Evolutionary conservation across 2,329 filamentous ascomycete genomes (phyloP).

Genomic region (Annulohypoxylon truncatum): DNA sequence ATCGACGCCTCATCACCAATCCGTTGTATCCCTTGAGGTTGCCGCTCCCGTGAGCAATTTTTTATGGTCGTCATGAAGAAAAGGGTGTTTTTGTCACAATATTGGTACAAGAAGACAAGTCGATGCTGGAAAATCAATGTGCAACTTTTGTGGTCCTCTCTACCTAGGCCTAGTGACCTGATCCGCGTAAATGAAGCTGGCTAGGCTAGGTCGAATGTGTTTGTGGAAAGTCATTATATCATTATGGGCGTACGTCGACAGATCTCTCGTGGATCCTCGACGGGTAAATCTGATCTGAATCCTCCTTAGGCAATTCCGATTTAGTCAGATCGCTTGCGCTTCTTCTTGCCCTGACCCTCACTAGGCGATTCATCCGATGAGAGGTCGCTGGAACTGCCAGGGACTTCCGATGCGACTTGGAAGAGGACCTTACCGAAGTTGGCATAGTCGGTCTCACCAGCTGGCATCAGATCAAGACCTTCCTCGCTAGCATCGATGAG

Average conservation of each 20-base stretch:
- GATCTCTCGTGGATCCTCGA: slow-evolving; percentile 49
- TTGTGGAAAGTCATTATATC: slow-evolving; percentile 57
- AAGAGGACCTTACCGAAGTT: slow-evolving; percentile 82
- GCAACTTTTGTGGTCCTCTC: slow-evolving; percentile 52
- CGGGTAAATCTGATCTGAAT: slow-evolving; percentile 42
- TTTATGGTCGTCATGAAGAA: slow-evolving; percentile 50
- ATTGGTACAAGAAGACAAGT: slow-evolving; percentile 60
- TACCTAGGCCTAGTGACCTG: slow-evolving; percentile 52
- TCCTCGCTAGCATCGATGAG: slow-evolving; percentile 78
- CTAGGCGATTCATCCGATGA: slow-evolving; percentile 64
- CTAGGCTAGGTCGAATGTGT: slow-evolving; percentile 46
- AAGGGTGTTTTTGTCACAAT: slow-evolving; percentile 50
- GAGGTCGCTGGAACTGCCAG: slow-evolving; percentile 71
- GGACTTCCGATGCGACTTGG: slow-evolving; percentile 79
- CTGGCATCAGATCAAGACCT: slow-evolving; percentile 56
- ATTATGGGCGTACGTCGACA: slow-evolving; percentile 52
- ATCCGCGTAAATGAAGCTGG: slow-evolving; percentile 46
- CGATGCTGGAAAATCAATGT: slow-evolving; percentile 53
- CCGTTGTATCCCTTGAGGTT: slow-evolving; percentile 41
- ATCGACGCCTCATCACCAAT: slow-evolving; percentile 47
- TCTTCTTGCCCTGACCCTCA: slow-evolving; percentile 71
- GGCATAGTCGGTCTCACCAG: slow-evolving; percentile 70
- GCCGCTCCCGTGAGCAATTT: slow-evolving; percentile 40
- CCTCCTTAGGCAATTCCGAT: slow-evolving; percentile 30
- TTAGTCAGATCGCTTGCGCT: slow-evolving; percentile 80